Conservation (phyloP, 2,329 filamentous ascomycete species). For the Talaromyces sp. region DNA sequence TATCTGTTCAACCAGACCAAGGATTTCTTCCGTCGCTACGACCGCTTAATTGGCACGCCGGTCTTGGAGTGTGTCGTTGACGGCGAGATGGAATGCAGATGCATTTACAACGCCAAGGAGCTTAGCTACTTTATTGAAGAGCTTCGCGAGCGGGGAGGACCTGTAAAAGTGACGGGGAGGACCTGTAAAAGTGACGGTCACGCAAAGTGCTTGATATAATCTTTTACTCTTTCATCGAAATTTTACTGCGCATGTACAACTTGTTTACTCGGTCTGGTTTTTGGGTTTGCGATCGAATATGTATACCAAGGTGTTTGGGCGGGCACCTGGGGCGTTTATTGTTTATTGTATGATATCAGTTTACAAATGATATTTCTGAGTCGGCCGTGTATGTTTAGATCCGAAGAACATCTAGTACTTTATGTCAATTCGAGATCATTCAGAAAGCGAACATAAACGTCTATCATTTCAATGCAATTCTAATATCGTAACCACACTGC, state of each 20-base stretch:
- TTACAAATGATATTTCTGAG: neutral
- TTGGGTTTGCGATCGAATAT: too few relatives aligned
- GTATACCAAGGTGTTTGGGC: too few relatives aligned
- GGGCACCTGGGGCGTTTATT: neutral
- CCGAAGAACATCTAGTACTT: neutral
- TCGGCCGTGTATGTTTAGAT: too few relatives aligned
- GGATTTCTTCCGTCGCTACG: slow-evolving; percentile 8
- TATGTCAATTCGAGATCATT: neutral
- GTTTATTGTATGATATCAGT: neutral
- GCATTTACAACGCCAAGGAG: slow-evolving; percentile 11
- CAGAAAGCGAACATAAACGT: neutral
- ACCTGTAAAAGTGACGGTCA: slow-evolving; percentile 5
- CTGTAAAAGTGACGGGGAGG: slow-evolving; percentile 2
- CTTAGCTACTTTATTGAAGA: slow-evolving; percentile 7
- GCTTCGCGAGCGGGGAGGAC: slow-evolving; percentile 3
- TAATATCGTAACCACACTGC: neutral
- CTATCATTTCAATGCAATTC: neutral
- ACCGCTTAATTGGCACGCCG: neutral
- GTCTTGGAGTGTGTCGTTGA: slow-evolving; percentile 7
- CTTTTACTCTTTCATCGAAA: too few relatives aligned
- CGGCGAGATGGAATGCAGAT: slow-evolving; percentile 6
- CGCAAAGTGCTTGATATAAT: slow-evolving; percentile 4
- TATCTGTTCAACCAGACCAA: slow-evolving; percentile 5
- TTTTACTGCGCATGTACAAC: too few relatives aligned
- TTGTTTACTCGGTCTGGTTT: too few relatives aligned